Base-by-base conservation (phyloP, 768 basidiomycete genomes). In the Kwoniella heveanensis region DNA sequence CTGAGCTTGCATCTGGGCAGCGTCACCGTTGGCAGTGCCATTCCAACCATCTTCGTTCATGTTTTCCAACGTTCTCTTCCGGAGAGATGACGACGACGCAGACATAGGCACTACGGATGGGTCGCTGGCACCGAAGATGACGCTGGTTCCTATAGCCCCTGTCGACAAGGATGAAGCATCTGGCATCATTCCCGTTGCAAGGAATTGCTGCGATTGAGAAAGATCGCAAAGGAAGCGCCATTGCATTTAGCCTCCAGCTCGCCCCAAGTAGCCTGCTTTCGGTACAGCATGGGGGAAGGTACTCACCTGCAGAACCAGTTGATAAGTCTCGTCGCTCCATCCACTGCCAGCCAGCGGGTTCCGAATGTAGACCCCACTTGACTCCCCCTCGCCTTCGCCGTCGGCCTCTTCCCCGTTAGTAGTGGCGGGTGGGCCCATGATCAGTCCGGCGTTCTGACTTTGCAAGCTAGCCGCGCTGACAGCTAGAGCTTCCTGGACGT, bases 311-410 rank as follows among this genome's bases (percentile, higher is more conserved):
- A 94, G 78, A 60, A 94, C 90, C 65, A 86, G 77, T 58, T 85
- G 85, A 81, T 94, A 96, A 79, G 92, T 90, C 75, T 93, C 90
- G 71, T 94, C 91, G 17, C 88, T 86, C 58, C 94, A 85, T 13
- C 92, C 92, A 86, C 93, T 89, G 19, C 87, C 89, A 17, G 88
- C 89, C 46, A 96, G 83, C 6, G 91, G 90, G 79, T 95, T 92
- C 68, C 32, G 59, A 64, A 50, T 47, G 50, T 60, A 30, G 17
- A 36, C 52, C 17, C 51, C 62, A 27, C 47, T 32, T 32, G 32
- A 5, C 9, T 53, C 60, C 22, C 30, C n/a, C 15, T 39, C 30
- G 8, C 44, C 60, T 53, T 59, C 54, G 49, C 49, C 61, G 17
- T 36, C 26, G 39, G 25, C 36, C 1, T 55, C 57, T 6, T 62